These are phyloP conservation scores for Echites panduratus DNA, from an alignment of 257 asterid species.

Conservation along the genomic window DNA sequence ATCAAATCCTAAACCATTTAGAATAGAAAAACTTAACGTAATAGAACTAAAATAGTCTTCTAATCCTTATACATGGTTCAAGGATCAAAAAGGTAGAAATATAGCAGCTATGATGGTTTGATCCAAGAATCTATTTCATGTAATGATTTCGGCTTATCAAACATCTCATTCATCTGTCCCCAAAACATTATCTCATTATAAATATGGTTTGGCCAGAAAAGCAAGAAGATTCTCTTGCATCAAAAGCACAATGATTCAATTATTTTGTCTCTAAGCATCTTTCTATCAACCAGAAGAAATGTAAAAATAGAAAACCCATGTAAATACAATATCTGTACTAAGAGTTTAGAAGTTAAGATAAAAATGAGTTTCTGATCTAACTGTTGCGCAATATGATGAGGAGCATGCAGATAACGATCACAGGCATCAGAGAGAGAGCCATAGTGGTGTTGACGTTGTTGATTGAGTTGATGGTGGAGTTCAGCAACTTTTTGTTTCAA, in stretches of 20 bases:
- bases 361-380: conserved; percentile 31
- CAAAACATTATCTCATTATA: background rate
- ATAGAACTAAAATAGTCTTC: too few species aligned
- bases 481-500: conserved; percentile 96
- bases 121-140: background rate
- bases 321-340: background rate
- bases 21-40: too few species aligned
- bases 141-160: background rate
- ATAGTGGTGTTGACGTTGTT: conserved; percentile 88
- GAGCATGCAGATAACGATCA: conserved; percentile 55
- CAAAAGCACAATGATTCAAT: background rate
- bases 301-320: background rate
- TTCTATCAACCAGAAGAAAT: background rate
- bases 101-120: background rate
- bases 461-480: conserved; percentile 92
- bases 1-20: too few species aligned
- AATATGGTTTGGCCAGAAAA: background rate
- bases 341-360: background rate
- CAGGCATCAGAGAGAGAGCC: conserved; percentile 66
- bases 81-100: too few species aligned
- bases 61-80: too few species aligned
- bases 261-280: background rate
- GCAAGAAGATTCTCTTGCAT: background rate
- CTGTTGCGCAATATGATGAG: conserved; percentile 53
- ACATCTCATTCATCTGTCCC: background rate